Base-by-base conservation (phyloP, 192 early-diverging fungal species). In the Podila minutissima region DNA sequence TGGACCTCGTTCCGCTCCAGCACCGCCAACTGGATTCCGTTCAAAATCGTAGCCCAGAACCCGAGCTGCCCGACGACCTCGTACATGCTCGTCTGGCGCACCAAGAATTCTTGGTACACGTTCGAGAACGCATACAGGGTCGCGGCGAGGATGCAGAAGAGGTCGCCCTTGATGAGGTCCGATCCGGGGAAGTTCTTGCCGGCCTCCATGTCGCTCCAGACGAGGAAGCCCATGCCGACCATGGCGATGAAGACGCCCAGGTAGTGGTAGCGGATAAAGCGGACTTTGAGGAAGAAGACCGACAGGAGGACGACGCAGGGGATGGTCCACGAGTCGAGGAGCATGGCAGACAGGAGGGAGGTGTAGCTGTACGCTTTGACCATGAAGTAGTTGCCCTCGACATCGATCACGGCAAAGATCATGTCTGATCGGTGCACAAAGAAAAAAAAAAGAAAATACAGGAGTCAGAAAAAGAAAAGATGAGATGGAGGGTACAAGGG, bases 341-440 rank as follows among this genome's bases (percentile, higher is more conserved):
- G 77, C 92, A 93, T 93, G 66, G 90, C 91, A 0, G 93, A 93
- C 35, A 95, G 81, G 3, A 94, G 72, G 12, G 91, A 93, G 4
- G 94, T 95, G 67, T 94, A 94, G 53, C 77, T 83, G 69, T 88
- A 95, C 15, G 92, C 89, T 79, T 93, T 94, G 66, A 94, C 90
- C 13, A 92, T 89, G 86, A 95, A 93, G 59, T 92, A 95, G 67
- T 95, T 95, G 61, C 91, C 94, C 71, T 95, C 93, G 1, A 95
- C 92, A 71, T 95, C 94, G 11, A 90, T 86, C 11, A 88, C 64
- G 2, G 88, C 90, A 75, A 95, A 73, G 2, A 94, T 55, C 35
- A 93, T 75, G 37, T 90, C 84, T 85, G 69, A 20, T 41, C 28
- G 19, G n/a, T n/a, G 51, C 15, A 5, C 46, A 60, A 65, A 51